Evolutionary conservation across 2,329 filamentous ascomycete genomes (phyloP).

Genomic region (Diaporthe sp.): DNA sequence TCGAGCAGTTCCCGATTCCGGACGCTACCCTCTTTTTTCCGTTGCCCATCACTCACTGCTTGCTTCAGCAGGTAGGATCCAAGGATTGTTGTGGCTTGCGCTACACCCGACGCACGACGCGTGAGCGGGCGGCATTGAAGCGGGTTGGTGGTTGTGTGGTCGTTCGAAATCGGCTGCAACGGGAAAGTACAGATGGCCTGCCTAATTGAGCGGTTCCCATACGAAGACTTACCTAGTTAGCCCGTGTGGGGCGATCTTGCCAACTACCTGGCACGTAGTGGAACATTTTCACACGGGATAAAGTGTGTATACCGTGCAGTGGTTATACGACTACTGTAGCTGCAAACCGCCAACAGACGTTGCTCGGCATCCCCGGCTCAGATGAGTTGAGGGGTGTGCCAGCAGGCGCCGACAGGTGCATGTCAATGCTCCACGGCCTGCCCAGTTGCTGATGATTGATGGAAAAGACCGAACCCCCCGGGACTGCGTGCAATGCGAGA

Average conservation of each 20-base stretch:
- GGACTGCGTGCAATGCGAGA: not conserved
- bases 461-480: not conserved
- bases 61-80: not conserved
- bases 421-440: constrained; percentile 1
- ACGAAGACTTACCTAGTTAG: not conserved
- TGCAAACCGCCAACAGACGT: not conserved
- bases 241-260: constrained; percentile 8
- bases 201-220: not conserved
- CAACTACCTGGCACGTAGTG: not conserved
- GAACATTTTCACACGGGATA: not conserved
- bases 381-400: not conserved
- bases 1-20: not conserved
- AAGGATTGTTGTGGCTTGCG: constrained; percentile 1
- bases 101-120: not conserved
- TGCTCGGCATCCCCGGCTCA: not conserved
- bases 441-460: constrained; percentile 18
- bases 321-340: not conserved
- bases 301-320: not conserved
- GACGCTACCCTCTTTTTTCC: not conserved
- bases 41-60: not conserved
- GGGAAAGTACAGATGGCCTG: not conserved
- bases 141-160: not conserved
- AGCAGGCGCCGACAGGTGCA: constrained; percentile 20
- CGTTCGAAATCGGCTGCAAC: not conserved
- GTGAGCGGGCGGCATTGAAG: not conserved